Percentiles rank a stretch among this genome's conserved stretches.
These are phyloP conservation scores for Handroanthus guayacan DNA, from an alignment of 257 asterid species.

Conservation along the genomic window DNA sequence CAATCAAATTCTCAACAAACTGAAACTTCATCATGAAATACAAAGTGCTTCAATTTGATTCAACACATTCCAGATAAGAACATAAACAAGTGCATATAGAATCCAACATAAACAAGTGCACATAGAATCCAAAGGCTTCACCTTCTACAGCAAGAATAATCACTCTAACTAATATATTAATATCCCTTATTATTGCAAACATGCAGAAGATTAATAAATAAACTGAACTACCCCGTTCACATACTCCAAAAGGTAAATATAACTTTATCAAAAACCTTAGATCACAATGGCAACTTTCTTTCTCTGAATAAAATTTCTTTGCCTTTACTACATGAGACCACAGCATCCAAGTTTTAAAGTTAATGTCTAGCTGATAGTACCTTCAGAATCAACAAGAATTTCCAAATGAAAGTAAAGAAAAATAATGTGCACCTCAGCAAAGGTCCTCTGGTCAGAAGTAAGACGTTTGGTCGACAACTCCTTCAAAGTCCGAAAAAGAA, in stretches of 20 bases:
- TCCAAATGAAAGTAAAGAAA: slow-evolving; percentile 28
- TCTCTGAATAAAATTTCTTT: not conserved
- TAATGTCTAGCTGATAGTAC: slow-evolving; percentile 16
- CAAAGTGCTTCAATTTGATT: slow-evolving; percentile 14
- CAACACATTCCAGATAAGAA: slow-evolving; percentile 16
- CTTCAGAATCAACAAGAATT: slow-evolving; percentile 18
- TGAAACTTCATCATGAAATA: slow-evolving; percentile 16
- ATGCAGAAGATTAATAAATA: slow-evolving; percentile 6
- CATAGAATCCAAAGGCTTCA: slow-evolving; percentile 27
- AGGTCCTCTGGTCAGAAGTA: slow-evolving; percentile 81
- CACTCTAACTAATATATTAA: not conserved
- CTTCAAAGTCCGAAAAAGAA: slow-evolving; percentile 90
- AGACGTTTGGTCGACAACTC: slow-evolving; percentile 96
- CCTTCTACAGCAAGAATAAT: slow-evolving; percentile 17
- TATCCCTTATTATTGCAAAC: not conserved
- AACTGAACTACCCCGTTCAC: not conserved
- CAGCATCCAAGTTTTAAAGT: slow-evolving; percentile 22
- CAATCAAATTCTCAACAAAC: slow-evolving; percentile 30
- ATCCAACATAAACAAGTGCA: slow-evolving; percentile 18
- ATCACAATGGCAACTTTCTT: slow-evolving; percentile 18
- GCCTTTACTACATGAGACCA: slow-evolving; percentile 19
- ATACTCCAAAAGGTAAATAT: slow-evolving; percentile 14
- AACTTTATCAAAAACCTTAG: slow-evolving; percentile 1
- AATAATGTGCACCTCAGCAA: slow-evolving; percentile 72
- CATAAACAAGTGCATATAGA: slow-evolving; percentile 16